These are phyloP conservation scores for Trypanosoma boissoni DNA, from an alignment of 208 protist species.

Conservation along the genomic window DNA sequence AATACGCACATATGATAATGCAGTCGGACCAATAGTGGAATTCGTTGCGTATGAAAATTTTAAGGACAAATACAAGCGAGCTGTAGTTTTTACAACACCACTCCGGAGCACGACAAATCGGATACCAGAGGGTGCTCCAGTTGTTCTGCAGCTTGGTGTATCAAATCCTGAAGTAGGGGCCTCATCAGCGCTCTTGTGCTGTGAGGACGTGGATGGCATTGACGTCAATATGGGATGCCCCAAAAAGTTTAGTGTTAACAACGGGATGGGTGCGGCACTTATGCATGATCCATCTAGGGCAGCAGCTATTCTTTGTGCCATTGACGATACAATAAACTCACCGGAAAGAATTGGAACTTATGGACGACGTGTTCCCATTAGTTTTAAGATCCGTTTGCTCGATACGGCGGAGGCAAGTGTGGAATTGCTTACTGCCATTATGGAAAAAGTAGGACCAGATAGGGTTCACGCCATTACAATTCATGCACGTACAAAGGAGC, in stretches of 20 bases:
- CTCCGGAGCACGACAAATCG: background rate
- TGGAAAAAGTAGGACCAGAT: conserved; percentile 33
- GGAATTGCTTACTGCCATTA: conserved; percentile 60
- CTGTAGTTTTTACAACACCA: conserved; percentile 49
- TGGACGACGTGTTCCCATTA: conserved; percentile 45
- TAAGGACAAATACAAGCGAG: conserved; percentile 67
- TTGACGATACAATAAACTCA: conserved; percentile 47
- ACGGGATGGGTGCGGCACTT: conserved; percentile 96
- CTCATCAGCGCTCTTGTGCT: conserved; percentile 76
- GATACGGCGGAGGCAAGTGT: conserved; percentile 50
- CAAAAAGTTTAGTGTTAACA: conserved; percentile 94
- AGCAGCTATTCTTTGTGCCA: conserved; percentile 57
- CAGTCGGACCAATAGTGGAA: conserved; percentile 55
- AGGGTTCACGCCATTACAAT: conserved; percentile 81
- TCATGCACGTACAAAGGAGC: conserved; percentile 70
- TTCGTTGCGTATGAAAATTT: conserved; percentile 85
- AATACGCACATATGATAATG: conserved; percentile 50
- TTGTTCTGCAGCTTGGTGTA: conserved; percentile 95
- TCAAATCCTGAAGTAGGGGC: conserved; percentile 64
- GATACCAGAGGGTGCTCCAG: conserved; percentile 27
- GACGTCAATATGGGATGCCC: conserved; percentile 99
- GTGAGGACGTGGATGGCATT: conserved; percentile 93
- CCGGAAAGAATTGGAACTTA: conserved; percentile 13
- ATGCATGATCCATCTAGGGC: conserved; percentile 65
- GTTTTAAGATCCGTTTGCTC: conserved; percentile 79